Evolutionary conservation across 1,284 basidiomycete species (phyloP), one percentile per base, ranked within the genome.

Genomic region (Xerocomus nothofagi): DNA sequence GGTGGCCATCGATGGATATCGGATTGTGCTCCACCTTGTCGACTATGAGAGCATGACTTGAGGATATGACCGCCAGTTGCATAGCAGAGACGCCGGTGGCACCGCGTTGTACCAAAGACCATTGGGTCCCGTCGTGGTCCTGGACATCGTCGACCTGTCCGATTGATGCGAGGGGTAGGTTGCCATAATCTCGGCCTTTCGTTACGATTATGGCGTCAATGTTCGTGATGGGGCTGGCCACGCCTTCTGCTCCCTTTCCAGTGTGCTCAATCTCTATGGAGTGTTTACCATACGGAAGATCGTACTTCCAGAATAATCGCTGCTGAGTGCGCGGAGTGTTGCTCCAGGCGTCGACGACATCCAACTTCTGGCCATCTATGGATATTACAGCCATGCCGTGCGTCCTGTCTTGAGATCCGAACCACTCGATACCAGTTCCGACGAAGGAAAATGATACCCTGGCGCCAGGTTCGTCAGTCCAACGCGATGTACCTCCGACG

Each of bases 1-100:
- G 84, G 59, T 87, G 86, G 2, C 85, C 84, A 51, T 80, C 71
- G 61, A 88, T 74, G 0, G 80, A 77, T 37, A 91, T 73, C 9
- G 86, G 85, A 61, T 93, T 93, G 63, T 90, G 86, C 64, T 92
- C 89, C 15, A 91, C 88, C 69, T 91, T 92, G 76, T 92, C 90
- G 32, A 92, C 64, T 51, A 92, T 76, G 49, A 91, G 68, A 15
- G 81, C 86, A 57, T 87, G 84, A n/a, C 76, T 79, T 18, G 79
- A 62, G 4, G 86, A 90, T 53, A 91, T 77, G 52, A 93, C 72
- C 4, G 75, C 74, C 44, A 91, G 65, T 63, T 92, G 89, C 90
- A 92, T 91, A 3, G 88, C 91, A 47, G 81, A 72, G 12, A 92
- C 85, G n/a, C 90, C 90, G 12, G 87, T 88, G 14, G 77, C 74